phyloP scores from a whole-genome alignment of 208 protist species.

The Naegleria fowleri region DNA sequence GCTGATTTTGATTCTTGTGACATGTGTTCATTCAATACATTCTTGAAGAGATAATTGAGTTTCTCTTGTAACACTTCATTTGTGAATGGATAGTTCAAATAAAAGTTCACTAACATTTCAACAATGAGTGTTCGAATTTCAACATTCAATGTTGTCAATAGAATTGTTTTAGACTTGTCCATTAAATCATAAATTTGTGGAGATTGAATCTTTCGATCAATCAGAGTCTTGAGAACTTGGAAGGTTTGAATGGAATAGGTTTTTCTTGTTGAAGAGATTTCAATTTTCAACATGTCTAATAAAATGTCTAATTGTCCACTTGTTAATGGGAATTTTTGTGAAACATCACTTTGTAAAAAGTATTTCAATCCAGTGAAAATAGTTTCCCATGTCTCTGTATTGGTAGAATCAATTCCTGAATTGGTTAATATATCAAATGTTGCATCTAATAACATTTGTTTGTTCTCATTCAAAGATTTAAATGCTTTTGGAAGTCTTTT shows the following conservation, averaged over 20 bases:
- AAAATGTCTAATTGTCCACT: background rate
- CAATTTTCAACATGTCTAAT: constrained; percentile 22
- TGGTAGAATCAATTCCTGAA: background rate
- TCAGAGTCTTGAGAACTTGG: background rate
- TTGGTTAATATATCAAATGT: constrained; percentile 6
- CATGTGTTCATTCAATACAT: constrained; percentile 13
- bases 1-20: background rate
- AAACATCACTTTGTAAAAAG: background rate
- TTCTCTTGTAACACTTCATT: background rate
- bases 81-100: constrained; percentile 19
- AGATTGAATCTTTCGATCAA: background rate
- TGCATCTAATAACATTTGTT: background rate
- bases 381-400: constrained; percentile 17
- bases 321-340: background rate
- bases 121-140: background rate
- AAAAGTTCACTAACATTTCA: background rate
- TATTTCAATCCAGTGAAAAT: background rate
- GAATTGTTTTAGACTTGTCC: background rate
- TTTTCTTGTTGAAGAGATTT: background rate
- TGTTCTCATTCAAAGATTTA: background rate
- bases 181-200: constrained; percentile 20
- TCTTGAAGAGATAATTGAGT: constrained; percentile 22
- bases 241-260: background rate
- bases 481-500: background rate
- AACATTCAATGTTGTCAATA: background rate